Conservation (phyloP, 129 eudicot species). For the Rutidosis leptorrhynchoides region DNA sequence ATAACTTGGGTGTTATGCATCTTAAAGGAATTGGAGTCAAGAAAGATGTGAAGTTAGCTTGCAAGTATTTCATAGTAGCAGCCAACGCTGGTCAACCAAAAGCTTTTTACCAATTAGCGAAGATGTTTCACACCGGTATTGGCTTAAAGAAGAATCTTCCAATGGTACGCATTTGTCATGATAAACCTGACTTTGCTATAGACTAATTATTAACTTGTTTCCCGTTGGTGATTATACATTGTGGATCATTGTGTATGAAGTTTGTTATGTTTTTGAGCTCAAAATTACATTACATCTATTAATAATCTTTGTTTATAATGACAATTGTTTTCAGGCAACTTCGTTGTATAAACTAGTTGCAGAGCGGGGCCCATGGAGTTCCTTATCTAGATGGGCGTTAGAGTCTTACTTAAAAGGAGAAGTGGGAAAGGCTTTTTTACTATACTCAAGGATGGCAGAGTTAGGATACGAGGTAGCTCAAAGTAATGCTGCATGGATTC, state of each 20-base stretch:
- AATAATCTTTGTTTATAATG: background rate
- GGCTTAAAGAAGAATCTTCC: constrained; percentile 83
- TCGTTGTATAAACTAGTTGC: constrained; percentile 87
- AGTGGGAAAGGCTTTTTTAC: constrained; percentile 74
- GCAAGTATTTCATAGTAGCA: constrained; percentile 76
- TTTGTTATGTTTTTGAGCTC: background rate
- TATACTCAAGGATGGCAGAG: constrained; percentile 97
- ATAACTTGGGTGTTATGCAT: constrained; percentile 89
- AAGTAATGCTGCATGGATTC: constrained; percentile 99
- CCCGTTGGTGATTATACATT: background rate
- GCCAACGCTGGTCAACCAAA: constrained; percentile 89
- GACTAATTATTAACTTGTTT: constrained; percentile 3
- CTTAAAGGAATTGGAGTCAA: constrained; percentile 92
- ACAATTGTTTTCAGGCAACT: constrained; percentile 58
- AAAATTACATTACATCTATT: background rate
- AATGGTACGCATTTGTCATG: constrained; percentile 46
- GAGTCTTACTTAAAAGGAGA: constrained; percentile 93
- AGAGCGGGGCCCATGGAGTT: constrained; percentile 98
- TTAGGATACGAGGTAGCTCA: constrained; percentile 97
- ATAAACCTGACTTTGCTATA: background rate
- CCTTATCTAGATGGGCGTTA: constrained; percentile 96
- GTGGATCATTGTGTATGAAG: background rate
- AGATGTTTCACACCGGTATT: constrained; percentile 95
- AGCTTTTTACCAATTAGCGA: constrained; percentile 93
- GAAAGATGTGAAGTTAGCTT: constrained; percentile 67